Evolutionary conservation across 1,139 yeast species (phyloP).

Genomic region (Oligophagozyma castellii): DNA sequence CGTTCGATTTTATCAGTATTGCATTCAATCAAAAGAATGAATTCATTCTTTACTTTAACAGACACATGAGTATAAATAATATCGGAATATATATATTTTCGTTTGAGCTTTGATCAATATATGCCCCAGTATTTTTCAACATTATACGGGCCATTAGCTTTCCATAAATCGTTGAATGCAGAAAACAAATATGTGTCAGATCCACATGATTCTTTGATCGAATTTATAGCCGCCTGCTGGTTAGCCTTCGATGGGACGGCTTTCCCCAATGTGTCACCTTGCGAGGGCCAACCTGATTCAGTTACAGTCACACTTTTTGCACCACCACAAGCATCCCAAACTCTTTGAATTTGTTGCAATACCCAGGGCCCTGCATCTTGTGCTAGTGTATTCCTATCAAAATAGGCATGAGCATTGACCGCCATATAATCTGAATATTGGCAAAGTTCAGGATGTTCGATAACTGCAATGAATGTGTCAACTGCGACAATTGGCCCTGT

Average conservation of each 20-base stretch:
- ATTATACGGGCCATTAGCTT: constrained; percentile 47
- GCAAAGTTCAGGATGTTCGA: constrained; percentile 59
- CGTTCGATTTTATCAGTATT: too few relatives aligned
- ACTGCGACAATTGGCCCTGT: constrained; percentile 62
- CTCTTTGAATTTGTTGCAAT: constrained; percentile 48
- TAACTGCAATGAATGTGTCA: constrained; percentile 65
- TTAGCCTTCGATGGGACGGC: constrained; percentile 55
- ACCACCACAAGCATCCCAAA: constrained; percentile 51
- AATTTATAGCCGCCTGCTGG: constrained; percentile 45
- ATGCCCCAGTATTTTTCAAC: constrained; percentile 72
- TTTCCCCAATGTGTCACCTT: constrained; percentile 48
- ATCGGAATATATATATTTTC: too few relatives aligned
- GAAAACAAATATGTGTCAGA: constrained; percentile 47
- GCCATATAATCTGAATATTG: constrained; percentile 63
- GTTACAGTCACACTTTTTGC: constrained; percentile 45
- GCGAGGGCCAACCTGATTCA: constrained; percentile 76
- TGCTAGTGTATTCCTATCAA: constrained; percentile 58
- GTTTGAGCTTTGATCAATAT: too few relatives aligned
- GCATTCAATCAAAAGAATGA: too few relatives aligned
- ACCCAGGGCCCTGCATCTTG: constrained; percentile 61
- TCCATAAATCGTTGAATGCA: constrained; percentile 70
- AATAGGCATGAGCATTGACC: constrained; percentile 70
- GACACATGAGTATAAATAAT: too few relatives aligned
- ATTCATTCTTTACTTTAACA: too few relatives aligned
- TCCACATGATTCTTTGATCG: constrained; percentile 43